phyloP scores from a whole-genome alignment of 1,284 basidiomycete genomes.

The Takashimella tepidaria region DNA sequence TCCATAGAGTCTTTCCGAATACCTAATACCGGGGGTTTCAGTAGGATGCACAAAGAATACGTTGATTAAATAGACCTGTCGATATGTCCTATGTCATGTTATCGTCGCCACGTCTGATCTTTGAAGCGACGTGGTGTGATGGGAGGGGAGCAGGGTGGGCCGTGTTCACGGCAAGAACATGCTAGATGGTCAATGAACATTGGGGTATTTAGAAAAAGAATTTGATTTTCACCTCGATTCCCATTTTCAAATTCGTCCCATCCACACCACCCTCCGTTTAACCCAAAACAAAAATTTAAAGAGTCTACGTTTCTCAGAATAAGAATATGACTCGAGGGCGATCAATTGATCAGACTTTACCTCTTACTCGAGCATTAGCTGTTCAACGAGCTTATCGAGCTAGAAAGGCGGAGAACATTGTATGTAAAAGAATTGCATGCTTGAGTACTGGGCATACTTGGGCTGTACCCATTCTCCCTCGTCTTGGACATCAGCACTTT shows the following conservation, averaged over 20 bases:
- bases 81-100: no score
- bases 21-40: no score
- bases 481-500: background rate
- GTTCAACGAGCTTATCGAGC: slow-evolving; percentile 21
- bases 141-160: no score
- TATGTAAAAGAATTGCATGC: background rate
- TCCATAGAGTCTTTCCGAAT: no score
- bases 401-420: slow-evolving; percentile 12
- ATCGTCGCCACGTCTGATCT: no score
- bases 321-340: slow-evolving; percentile 59
- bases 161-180: background rate
- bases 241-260: background rate
- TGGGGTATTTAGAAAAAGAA: background rate
- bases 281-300: background rate
- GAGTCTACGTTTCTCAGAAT: background rate
- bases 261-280: background rate
- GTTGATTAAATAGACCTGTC: background rate
- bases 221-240: background rate
- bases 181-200: background rate
- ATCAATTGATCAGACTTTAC: slow-evolving; percentile 28
- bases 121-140: no score
- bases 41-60: no score
- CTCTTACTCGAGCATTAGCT: slow-evolving; percentile 13
- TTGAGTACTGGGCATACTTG: background rate
- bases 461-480: background rate